These are phyloP conservation scores for Paxillus involutus DNA, from an alignment of 768 basidiomycete genomes.

Conservation along the genomic window DNA sequence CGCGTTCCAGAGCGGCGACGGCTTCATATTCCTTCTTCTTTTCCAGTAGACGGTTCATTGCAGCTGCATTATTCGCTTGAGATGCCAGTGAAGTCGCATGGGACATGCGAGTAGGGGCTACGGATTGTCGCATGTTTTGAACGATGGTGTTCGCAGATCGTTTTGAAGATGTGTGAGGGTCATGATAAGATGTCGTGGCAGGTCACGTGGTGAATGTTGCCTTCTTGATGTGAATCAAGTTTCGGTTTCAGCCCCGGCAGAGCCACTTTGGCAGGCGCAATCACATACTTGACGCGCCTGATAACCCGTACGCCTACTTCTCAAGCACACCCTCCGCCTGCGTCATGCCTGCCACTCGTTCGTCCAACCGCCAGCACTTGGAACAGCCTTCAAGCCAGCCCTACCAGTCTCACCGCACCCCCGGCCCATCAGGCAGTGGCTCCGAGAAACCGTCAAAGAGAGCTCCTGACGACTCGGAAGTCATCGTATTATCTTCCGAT, in stretches of 20 bases:
- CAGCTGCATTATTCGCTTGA: conserved; percentile 46
- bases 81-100: conserved; percentile 39
- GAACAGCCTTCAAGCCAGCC: conserved; percentile 1
- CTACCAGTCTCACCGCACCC: conserved; percentile 4
- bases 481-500: conserved; percentile 37
- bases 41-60: conserved; percentile 58
- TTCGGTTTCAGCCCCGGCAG: no score
- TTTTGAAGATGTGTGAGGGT: background rate
- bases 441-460: conserved; percentile 14
- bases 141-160: no score
- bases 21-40: conserved; percentile 84
- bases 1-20: conserved; percentile 67
- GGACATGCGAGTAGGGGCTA: conserved; percentile 50
- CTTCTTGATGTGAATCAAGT: no score
- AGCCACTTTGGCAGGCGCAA: background rate
- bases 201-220: background rate
- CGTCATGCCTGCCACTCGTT: conserved; percentile 30
- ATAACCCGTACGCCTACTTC: background rate
- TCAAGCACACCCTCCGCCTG: background rate
- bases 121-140: conserved; percentile 52
- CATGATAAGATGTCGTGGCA: background rate
- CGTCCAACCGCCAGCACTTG: conserved; percentile 20
- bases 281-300: background rate
- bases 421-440: conserved; percentile 5
- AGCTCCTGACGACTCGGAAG: conserved; percentile 16